Conservation (phyloP, 2,329 filamentous ascomycete species). For the Monilinia vaccinii-corymbosi region DNA sequence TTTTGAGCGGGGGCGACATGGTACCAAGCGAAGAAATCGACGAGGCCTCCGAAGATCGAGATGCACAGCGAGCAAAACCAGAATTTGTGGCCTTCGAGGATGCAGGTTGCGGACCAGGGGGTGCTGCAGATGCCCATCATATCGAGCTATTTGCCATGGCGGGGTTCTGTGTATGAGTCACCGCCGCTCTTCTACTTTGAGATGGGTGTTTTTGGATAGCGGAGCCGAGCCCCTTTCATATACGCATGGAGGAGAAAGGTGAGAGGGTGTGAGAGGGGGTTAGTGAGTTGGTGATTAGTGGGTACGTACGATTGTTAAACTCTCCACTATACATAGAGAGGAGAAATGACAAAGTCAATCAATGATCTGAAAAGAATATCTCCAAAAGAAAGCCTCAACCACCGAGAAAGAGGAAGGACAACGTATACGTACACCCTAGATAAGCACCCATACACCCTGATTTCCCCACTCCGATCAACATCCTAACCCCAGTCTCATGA, state of each 20-base stretch:
- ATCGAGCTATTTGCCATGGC: slow-evolving; percentile 26
- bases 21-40: background rate
- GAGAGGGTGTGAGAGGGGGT: background rate
- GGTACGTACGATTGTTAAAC: slow-evolving; percentile 48
- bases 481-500: slow-evolving; percentile 25
- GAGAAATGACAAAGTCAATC: background rate
- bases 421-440: slow-evolving; percentile 36
- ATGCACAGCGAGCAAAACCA: slow-evolving; percentile 51
- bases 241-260: too few relatives aligned
- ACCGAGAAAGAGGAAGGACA: background rate
- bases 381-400: background rate
- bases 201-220: too few relatives aligned
- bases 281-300: background rate
- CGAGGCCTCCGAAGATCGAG: slow-evolving; percentile 34
- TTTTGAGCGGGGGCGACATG: too few relatives aligned
- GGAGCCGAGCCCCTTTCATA: too few relatives aligned
- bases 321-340: slow-evolving; percentile 50
- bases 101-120: slow-evolving; percentile 36
- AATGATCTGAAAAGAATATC: background rate
- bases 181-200: too few relatives aligned
- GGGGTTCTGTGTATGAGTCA: background rate
- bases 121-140: slow-evolving; percentile 42
- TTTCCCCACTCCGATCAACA: slow-evolving; percentile 45
- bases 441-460: slow-evolving; percentile 57
- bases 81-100: slow-evolving; percentile 55